Evolutionary conservation across 2,329 filamentous ascomycete species (phyloP).

Genomic region (Cladosporium sp.): DNA sequence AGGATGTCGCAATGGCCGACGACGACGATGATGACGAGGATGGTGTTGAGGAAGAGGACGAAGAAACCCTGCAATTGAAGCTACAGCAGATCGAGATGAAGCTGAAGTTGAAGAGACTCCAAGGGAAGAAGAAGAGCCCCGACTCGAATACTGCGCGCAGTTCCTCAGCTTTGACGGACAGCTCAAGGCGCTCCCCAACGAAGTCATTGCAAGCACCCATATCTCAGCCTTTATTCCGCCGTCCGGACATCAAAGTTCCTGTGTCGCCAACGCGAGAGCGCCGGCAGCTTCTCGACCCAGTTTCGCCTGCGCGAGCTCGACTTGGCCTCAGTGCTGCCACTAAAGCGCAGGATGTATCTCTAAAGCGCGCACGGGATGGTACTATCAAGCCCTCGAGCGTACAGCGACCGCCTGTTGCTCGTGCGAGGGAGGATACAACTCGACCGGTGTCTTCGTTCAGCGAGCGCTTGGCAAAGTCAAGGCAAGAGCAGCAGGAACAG

Average conservation of each 20-base stretch:
- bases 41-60: slow-evolving; percentile 73
- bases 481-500: slow-evolving; percentile 43
- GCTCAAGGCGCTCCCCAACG: slow-evolving; percentile 10
- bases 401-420: slow-evolving; percentile 1
- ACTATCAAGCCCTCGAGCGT: slow-evolving; percentile 30
- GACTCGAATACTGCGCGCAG: not conserved
- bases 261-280: slow-evolving; percentile 63
- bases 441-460: slow-evolving; percentile 59
- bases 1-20: slow-evolving; percentile 31
- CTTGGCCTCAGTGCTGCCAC: slow-evolving; percentile 89
- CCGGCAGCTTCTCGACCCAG: slow-evolving; percentile 54
- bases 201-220: slow-evolving; percentile 13
- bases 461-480: slow-evolving; percentile 75
- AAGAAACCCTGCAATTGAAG: slow-evolving; percentile 84
- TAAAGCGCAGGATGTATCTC: slow-evolving; percentile 75
- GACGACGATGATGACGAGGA: slow-evolving; percentile 32
- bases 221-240: slow-evolving; percentile 7
- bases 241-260: slow-evolving; percentile 66
- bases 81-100: slow-evolving; percentile 86
- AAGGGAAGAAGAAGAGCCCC: slow-evolving; percentile 50
- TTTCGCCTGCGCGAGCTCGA: slow-evolving; percentile 75
- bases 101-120: slow-evolving; percentile 81
- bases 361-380: slow-evolving; percentile 64
- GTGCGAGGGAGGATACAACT: not conserved
- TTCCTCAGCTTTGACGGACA: not conserved